Conservation (phyloP, 2,329 filamentous ascomycete species). For the Huntiella bhutanensis region DNA sequence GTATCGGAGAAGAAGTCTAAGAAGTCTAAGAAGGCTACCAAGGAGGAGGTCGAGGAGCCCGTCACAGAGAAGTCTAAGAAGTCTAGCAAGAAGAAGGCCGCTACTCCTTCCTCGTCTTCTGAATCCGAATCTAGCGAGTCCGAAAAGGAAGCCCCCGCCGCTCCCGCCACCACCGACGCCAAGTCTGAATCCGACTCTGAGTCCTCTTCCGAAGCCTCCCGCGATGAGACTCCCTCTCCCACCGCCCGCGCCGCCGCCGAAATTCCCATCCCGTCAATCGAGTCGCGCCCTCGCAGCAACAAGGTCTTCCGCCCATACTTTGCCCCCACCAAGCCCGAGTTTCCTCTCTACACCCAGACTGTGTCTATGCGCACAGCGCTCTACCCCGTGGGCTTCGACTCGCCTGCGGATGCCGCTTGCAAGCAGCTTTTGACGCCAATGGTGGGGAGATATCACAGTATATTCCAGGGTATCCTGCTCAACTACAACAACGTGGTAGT, state of each 20-base stretch:
- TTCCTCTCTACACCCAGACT: constrained; percentile 62
- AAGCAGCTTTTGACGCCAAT: constrained; percentile 59
- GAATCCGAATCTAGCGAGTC: background rate
- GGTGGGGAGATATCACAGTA: constrained; percentile 56
- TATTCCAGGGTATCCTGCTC: constrained; percentile 55
- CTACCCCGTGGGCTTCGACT: constrained; percentile 49
- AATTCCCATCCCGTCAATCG: constrained; percentile 15
- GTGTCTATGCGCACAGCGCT: constrained; percentile 65
- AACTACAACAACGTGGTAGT: constrained; percentile 52
- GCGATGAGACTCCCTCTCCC: constrained; percentile 15
- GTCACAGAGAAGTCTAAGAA: constrained; percentile 6
- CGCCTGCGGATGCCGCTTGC: constrained; percentile 50
- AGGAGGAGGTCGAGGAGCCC: constrained; percentile 18
- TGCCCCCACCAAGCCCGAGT: constrained; percentile 24
- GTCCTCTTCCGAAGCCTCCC: constrained; percentile 12
- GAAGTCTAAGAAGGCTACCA: constrained; percentile 19
- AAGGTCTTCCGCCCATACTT: constrained; percentile 22
- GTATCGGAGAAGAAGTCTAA: constrained; percentile 21
- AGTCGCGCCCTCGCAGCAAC: constrained; percentile 16
- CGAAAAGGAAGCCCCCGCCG: background rate
- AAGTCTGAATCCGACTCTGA: constrained; percentile 15
- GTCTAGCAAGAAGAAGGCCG: constrained; percentile 16
- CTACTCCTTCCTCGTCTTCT: background rate
- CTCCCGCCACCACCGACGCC: constrained; percentile 15
- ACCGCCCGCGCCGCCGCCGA: constrained; percentile 15